These are phyloP conservation scores for Sporothrix luriei DNA, from an alignment of 2,329 filamentous ascomycete species.

Conservation along the genomic window DNA sequence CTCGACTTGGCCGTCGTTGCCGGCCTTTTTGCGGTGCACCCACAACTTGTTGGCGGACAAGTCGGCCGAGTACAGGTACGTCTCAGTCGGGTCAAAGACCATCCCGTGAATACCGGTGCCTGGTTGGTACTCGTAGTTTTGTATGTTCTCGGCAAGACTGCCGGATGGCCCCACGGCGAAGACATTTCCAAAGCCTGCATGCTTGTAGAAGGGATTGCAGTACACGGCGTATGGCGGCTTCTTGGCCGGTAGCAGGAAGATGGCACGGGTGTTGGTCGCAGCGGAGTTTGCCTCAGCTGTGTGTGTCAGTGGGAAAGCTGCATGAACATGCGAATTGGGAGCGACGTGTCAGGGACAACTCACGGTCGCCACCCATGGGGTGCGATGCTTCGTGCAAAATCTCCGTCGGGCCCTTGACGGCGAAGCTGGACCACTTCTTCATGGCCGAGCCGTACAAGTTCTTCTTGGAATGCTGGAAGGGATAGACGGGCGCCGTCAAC, in stretches of 20 bases:
- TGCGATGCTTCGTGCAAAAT: conserved; percentile 76
- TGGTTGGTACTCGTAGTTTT: conserved; percentile 72
- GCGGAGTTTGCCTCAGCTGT: conserved; percentile 67
- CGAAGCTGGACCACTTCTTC: conserved; percentile 90
- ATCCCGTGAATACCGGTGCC: conserved; percentile 77
- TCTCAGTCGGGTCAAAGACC: conserved; percentile 74
- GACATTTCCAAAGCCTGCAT: conserved; percentile 80
- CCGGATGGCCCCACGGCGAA: conserved; percentile 64
- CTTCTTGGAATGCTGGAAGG: conserved; percentile 70
- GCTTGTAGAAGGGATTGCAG: conserved; percentile 86
- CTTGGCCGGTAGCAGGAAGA: conserved; percentile 80
- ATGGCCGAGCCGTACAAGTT: conserved; percentile 87
- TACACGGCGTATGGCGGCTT: conserved; percentile 81
- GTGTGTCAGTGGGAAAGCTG: background rate
- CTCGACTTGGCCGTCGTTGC: conserved; percentile 61
- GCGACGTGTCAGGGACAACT: conserved; percentile 39
- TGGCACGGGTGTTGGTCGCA: conserved; percentile 81
- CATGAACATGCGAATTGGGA: background rate
- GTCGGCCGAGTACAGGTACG: conserved; percentile 78
- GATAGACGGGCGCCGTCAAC: conserved; percentile 33
- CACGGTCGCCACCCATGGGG: conserved; percentile 75
- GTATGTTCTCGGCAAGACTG: conserved; percentile 64
- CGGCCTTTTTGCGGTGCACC: conserved; percentile 70
- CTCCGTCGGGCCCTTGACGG: conserved; percentile 72
- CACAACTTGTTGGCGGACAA: conserved; percentile 78